phyloP scores from a whole-genome alignment of 208 protist species.

The Leptomonas seymouri region DNA sequence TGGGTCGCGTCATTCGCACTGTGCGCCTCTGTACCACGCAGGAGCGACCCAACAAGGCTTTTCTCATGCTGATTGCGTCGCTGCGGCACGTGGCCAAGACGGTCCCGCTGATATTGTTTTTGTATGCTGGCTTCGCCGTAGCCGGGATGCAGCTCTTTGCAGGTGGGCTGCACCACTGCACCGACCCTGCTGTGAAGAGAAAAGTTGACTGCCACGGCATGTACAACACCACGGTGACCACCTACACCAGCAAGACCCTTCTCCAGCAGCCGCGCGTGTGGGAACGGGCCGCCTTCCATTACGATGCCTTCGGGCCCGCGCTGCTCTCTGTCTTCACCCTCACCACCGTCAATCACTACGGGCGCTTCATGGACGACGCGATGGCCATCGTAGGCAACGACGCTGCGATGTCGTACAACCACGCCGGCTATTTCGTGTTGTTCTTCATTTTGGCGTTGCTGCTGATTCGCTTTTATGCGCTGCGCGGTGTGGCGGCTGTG shows the following conservation, averaged over 20 bases:
- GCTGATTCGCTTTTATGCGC: slow-evolving; percentile 41
- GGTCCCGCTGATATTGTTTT: slow-evolving; percentile 32
- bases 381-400: slow-evolving; percentile 37
- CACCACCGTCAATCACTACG: slow-evolving; percentile 52
- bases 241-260: slow-evolving; percentile 9
- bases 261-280: slow-evolving; percentile 21
- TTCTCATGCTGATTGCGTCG: slow-evolving; percentile 27
- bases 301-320: slow-evolving; percentile 59
- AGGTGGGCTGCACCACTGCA: slow-evolving; percentile 47
- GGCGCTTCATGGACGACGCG: slow-evolving; percentile 46
- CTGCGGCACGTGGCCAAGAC: slow-evolving; percentile 27
- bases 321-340: slow-evolving; percentile 67
- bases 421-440: slow-evolving; percentile 41
- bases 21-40: slow-evolving; percentile 49
- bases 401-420: slow-evolving; percentile 16
- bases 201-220: slow-evolving; percentile 20
- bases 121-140: slow-evolving; percentile 54
- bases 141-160: slow-evolving; percentile 60
- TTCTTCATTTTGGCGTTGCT: slow-evolving; percentile 45
- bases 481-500: slow-evolving; percentile 34
- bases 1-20: slow-evolving; percentile 43
- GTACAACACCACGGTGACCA: slow-evolving; percentile 18
- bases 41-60: slow-evolving; percentile 38
- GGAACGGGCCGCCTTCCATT: slow-evolving; percentile 35
- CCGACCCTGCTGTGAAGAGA: slow-evolving; percentile 23